phyloP scores from a whole-genome alignment of 768 basidiomycete genomes.

The Gyrodon lividus region DNA sequence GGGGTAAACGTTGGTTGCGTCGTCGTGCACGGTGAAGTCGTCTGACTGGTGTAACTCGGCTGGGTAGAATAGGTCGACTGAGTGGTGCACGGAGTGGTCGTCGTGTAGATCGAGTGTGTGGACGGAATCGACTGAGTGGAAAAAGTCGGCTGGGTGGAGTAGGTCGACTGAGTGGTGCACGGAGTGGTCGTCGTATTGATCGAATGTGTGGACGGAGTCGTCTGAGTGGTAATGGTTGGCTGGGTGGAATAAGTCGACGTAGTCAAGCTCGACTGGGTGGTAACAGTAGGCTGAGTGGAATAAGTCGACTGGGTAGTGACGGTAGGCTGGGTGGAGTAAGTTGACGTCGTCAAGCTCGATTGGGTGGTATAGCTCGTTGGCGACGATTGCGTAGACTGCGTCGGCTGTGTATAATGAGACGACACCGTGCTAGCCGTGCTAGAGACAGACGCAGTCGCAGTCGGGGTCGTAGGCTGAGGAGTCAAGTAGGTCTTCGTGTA shows the following conservation, averaged over 20 bases:
- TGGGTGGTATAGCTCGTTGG: too few relatives aligned
- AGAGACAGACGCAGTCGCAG: not conserved
- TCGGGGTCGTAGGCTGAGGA: constrained; percentile 7
- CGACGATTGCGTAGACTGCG: too few relatives aligned
- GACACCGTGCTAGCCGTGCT: not conserved
- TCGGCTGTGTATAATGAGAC: too few relatives aligned
- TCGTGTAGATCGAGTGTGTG: too few relatives aligned
- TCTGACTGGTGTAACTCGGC: not conserved
- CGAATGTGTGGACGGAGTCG: not conserved
- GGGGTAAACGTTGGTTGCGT: too few relatives aligned
- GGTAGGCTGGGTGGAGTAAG: not conserved
- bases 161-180: not conserved
- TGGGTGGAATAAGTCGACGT: not conserved
- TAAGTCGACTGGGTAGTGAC: not conserved
- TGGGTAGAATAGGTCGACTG: not conserved
- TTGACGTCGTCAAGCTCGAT: not conserved
- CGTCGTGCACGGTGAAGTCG: too few relatives aligned
- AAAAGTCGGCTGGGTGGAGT: too few relatives aligned
- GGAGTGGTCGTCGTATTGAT: not conserved
- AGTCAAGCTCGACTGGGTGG: not conserved
- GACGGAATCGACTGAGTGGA: too few relatives aligned
- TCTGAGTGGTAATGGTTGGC: not conserved
- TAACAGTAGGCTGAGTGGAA: not conserved
- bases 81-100: not conserved
- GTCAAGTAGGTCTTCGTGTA: not conserved